These are phyloP conservation scores for Hsuehochloa calcarea DNA, from an alignment of 176 grass and related monocot species.

Conservation along the genomic window DNA sequence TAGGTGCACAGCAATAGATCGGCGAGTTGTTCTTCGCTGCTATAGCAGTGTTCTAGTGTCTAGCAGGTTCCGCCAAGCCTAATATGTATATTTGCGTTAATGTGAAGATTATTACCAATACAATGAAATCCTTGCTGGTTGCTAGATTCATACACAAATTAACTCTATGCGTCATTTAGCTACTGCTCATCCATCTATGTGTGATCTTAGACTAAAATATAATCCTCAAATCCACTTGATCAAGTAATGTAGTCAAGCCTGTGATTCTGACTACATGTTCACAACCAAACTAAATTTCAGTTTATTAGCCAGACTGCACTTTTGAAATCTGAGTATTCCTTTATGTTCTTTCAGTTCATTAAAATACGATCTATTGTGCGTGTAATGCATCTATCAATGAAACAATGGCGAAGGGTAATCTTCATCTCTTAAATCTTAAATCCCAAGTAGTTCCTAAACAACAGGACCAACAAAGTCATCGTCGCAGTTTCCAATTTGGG, in stretches of 20 bases:
- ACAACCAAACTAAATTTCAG: constrained; percentile 4
- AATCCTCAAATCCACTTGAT: constrained; percentile 26
- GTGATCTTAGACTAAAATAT: neutral
- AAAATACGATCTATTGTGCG: neutral
- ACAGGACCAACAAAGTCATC: constrained; percentile 8
- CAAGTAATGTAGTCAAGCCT: neutral
- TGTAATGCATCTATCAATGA: neutral
- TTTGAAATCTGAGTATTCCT: neutral
- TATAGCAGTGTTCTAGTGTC: neutral
- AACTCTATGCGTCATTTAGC: constrained; percentile 11
- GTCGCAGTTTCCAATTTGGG: neutral
- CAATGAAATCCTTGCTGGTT: neutral
- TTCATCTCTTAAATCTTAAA: neutral
- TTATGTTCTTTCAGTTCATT: constrained; percentile 12
- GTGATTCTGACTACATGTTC: constrained; percentile 6
- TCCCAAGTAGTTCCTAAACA: constrained; percentile 8
- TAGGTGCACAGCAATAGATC: neutral
- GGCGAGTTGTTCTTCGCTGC: neutral
- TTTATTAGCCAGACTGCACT: neutral
- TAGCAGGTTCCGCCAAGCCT: neutral
- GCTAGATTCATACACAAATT: neutral
- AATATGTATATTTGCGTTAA: neutral
- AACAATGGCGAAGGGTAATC: neutral
- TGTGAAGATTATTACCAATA: neutral
- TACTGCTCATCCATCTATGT: neutral